Conservation (phyloP, 2,329 filamentous ascomycete species). For the Claviceps pazoutovae region DNA sequence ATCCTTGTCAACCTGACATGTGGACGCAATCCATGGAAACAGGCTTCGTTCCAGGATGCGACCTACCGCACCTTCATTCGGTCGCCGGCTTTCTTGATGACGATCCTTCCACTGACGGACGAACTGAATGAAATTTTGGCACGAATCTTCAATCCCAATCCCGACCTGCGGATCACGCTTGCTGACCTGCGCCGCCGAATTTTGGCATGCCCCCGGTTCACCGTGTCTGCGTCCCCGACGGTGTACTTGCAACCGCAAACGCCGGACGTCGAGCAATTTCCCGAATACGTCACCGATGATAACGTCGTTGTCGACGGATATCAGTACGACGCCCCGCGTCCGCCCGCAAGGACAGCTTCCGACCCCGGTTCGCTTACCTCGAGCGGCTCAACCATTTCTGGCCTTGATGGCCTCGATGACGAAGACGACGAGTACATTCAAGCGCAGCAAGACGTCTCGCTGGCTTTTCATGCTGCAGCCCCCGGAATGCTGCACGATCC, state of each 20-base stretch:
- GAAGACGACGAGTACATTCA: slow-evolving; percentile 32
- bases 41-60: slow-evolving; percentile 82
- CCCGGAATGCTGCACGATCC: too few relatives aligned
- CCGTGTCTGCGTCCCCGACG: slow-evolving; percentile 25
- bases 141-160: slow-evolving; percentile 77
- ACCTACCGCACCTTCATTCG: slow-evolving; percentile 85
- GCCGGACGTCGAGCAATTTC: slow-evolving; percentile 26
- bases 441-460: slow-evolving; percentile 24
- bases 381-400: slow-evolving; percentile 38
- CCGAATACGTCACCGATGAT: slow-evolving; percentile 35
- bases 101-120: slow-evolving; percentile 79
- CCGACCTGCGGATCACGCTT: slow-evolving; percentile 68
- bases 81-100: slow-evolving; percentile 76
- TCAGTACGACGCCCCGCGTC: slow-evolving; percentile 33
- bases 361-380: slow-evolving; percentile 43
- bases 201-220: slow-evolving; percentile 62
- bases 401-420: slow-evolving; percentile 21
- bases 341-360: slow-evolving; percentile 35
- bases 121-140: slow-evolving; percentile 81
- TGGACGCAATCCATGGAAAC: slow-evolving; percentile 97
- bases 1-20: slow-evolving; percentile 96
- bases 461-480: slow-evolving; percentile 7
- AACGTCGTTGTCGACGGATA: slow-evolving; percentile 29
- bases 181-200: slow-evolving; percentile 67
- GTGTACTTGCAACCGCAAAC: slow-evolving; percentile 23